Evolutionary conservation across 352 stramenopile genomes (phyloP).

Genomic region (Phytophthora quininea): DNA sequence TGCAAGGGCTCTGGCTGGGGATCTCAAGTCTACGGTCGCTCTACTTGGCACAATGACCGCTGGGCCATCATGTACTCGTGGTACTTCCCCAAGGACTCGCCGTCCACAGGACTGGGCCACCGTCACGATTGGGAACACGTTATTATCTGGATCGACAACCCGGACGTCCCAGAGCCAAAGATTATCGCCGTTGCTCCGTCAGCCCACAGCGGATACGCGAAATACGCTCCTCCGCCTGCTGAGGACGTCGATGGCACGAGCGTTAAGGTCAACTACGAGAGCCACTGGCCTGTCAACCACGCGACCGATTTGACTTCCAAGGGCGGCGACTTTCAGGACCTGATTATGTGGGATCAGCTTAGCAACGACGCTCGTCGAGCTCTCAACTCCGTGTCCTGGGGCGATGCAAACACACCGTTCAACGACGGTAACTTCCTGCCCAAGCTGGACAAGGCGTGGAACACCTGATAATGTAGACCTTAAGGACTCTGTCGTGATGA

Average conservation of each 20-base stretch:
- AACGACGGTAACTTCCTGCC: neutral
- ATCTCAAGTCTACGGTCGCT: neutral
- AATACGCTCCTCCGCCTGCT: neutral
- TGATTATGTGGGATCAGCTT: neutral
- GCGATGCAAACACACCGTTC: neutral
- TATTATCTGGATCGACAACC: neutral
- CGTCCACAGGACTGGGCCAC: neutral
- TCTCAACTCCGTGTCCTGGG: neutral
- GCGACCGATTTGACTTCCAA: neutral
- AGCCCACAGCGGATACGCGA: neutral
- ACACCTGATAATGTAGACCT: too few species aligned
- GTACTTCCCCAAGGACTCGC: neutral
- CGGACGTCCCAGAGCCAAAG: neutral
- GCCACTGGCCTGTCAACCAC: neutral
- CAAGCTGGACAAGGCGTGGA: neutral
- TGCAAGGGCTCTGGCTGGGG: neutral
- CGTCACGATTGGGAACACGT: neutral
- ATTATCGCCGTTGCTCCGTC: neutral
- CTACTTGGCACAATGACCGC: neutral
- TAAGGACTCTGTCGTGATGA: too few species aligned
- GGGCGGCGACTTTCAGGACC: neutral
- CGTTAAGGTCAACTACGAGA: neutral
- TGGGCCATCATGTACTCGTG: neutral
- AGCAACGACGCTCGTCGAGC: neutral
- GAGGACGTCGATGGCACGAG: neutral